These are phyloP conservation scores for Hypoxylon sp. DNA, from an alignment of 2,329 filamentous ascomycete genomes.

Conservation along the genomic window DNA sequence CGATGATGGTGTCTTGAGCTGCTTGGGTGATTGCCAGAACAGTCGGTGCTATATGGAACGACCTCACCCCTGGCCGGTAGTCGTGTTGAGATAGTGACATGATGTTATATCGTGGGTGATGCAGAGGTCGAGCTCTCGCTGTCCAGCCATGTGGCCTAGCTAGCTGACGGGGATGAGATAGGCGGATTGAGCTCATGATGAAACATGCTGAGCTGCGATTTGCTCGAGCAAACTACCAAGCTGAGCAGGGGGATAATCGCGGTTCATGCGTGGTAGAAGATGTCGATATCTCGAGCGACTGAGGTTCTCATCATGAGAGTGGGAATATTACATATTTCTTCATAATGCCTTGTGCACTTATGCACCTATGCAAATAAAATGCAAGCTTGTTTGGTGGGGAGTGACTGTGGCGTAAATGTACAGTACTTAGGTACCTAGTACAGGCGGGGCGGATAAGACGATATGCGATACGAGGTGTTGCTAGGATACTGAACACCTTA, in stretches of 20 bases:
- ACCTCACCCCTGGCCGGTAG: conserved; percentile 8
- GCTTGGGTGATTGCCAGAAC: conserved; percentile 47
- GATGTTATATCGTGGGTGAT: neutral
- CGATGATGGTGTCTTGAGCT: conserved; percentile 54
- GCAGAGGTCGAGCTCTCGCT: conserved; percentile 3
- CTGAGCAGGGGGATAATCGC: too few species aligned
- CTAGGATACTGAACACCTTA: conserved; percentile 15
- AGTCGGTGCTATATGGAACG: conserved; percentile 47
- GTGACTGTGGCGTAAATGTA: too few species aligned
- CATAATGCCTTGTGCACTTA: too few species aligned
- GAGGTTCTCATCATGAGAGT: too few species aligned
- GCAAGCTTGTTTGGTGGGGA: too few species aligned
- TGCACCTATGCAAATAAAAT: too few species aligned
- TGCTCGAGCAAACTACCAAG: too few species aligned
- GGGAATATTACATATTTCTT: too few species aligned
- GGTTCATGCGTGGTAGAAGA: neutral
- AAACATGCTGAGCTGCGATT: conserved; percentile 14
- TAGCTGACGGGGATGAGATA: conserved; percentile 14
- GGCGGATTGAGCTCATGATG: conserved; percentile 20
- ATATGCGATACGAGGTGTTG: neutral
- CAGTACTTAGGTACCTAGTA: too few species aligned
- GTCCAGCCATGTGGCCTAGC: conserved; percentile 12
- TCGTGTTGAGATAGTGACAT: neutral
- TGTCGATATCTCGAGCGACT: too few species aligned
- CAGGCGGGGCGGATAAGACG: too few species aligned